Base-by-base conservation (phyloP, 768 basidiomycete species). In the Xerocomellus intermedius region DNA sequence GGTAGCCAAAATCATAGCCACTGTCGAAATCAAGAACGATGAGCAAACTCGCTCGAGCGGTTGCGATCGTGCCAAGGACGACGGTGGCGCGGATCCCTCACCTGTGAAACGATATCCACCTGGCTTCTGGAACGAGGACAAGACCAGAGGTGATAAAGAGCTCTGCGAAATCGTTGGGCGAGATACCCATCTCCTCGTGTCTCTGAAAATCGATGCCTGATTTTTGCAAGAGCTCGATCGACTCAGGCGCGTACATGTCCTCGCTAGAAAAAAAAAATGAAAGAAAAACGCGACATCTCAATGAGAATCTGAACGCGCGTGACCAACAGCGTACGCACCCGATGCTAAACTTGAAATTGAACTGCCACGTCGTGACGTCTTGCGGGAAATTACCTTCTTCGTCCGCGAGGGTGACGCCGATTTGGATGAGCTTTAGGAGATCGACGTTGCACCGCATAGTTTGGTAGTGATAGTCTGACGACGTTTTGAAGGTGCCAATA, bases 391-490 rank as follows among this genome's bases (percentile, higher is more conserved):
- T 88, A 5, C 97, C 97, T 32, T 97, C 84, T 69, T 95, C 94
- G 71, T 98, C 94, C 38, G 91, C 88, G 28, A 99, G 77, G 7
- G 97, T 97, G 60, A 99, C 82, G 6, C 97, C 97, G 57, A 98
- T 85, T 75, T 99, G 97, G 48, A 99, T 98, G 74, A 98, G 91
- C 77, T 93, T 94, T 62, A 99, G 81, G 46, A 98, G 78, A 80
- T 99, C 97, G 65, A 98, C 97, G 73, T 99, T 99, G 77, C 95
- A 97, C 57, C 97, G 87, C 90, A 99, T 96, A 2, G 97, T 99
- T 73, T 99, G 97, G 73, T 98, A 99, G 74, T 98, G 96, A 68
- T 98, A 98, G 74, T 99, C 97, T 21, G 94, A 94, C 12, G 94
- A 93, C 0, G 94, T 95, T 72, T 93, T 94, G 80, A 98, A 98